These are phyloP conservation scores for Hirschioporus abietinus DNA, from an alignment of 768 basidiomycete species.

Conservation along the genomic window DNA sequence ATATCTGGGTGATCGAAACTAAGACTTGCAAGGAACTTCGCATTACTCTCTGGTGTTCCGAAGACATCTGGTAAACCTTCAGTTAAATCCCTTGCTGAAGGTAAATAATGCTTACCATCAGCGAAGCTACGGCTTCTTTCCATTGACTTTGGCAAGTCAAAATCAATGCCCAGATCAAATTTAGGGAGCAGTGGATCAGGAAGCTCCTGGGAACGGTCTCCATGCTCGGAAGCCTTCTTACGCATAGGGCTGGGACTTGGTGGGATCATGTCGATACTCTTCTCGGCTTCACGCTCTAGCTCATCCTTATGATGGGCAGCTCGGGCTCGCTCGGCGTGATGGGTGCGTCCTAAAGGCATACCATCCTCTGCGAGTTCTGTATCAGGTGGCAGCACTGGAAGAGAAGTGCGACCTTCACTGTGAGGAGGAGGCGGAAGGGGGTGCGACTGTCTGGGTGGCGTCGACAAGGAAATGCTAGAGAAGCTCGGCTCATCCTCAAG, in stretches of 20 bases:
- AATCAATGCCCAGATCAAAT: slow-evolving; percentile 23
- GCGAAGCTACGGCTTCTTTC: background rate
- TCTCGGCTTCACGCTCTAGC: slow-evolving; percentile 27
- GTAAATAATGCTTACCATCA: background rate
- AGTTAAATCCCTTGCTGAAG: background rate
- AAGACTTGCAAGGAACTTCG: background rate
- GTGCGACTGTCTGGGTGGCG: slow-evolving; percentile 3
- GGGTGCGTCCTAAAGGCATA: slow-evolving; percentile 58
- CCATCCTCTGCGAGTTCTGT: slow-evolving; percentile 41
- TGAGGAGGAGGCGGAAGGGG: slow-evolving; percentile 1
- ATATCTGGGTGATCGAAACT: background rate
- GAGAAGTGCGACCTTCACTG: background rate
- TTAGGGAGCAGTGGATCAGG: slow-evolving; percentile 25
- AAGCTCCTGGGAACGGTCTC: slow-evolving; percentile 15
- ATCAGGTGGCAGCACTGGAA: background rate
- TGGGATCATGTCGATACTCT: slow-evolving; percentile 39
- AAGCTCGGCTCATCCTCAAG: slow-evolving; percentile 3
- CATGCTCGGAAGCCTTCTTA: background rate
- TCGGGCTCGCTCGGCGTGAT: slow-evolving; percentile 51
- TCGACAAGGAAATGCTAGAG: slow-evolving; percentile 2
- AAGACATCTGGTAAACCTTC: background rate
- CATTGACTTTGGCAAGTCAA: background rate
- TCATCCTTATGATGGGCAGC: slow-evolving; percentile 32
- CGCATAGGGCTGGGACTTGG: slow-evolving; percentile 44
- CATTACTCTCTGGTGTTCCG: background rate